Conservation (phyloP, 768 basidiomycete genomes). For the Tulasnella sp. region DNA sequence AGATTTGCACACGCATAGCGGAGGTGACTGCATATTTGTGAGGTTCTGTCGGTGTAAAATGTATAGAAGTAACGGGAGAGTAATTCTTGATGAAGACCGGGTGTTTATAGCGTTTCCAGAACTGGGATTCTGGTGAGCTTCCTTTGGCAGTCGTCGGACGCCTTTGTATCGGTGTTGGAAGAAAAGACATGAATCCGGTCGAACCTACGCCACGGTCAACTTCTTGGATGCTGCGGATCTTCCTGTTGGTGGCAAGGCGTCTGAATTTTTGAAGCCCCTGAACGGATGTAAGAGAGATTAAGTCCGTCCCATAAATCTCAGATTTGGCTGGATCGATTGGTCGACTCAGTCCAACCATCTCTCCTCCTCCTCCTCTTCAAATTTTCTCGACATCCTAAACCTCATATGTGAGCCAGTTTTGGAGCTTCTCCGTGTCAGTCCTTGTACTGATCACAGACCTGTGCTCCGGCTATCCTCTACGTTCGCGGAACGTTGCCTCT, state of each 20-base stretch:
- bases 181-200: conserved; percentile 62
- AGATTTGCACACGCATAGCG: conserved; percentile 89
- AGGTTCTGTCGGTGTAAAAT: conserved; percentile 82
- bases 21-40: conserved; percentile 96
- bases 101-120: conserved; percentile 84
- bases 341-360: background rate
- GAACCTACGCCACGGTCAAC: background rate
- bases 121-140: conserved; percentile 69
- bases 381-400: background rate
- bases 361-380: background rate
- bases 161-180: conserved; percentile 61
- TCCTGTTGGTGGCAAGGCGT: background rate
- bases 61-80: conserved; percentile 89
- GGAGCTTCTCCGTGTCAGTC: background rate
- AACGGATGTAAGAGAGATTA: background rate
- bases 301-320: conserved; percentile 15
- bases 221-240: background rate
- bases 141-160: conserved; percentile 59
- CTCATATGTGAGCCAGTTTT: background rate
- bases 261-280: conserved; percentile 15
- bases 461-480: background rate
- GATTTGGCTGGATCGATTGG: conserved; percentile 8
- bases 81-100: conserved; percentile 97
- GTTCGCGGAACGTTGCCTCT: background rate
- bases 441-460: background rate